Evolutionary conservation across 2,329 filamentous ascomycete genomes (phyloP), one percentile per base, ranked within the genome.

Genomic region (Westerdykella aurantiaca): DNA sequence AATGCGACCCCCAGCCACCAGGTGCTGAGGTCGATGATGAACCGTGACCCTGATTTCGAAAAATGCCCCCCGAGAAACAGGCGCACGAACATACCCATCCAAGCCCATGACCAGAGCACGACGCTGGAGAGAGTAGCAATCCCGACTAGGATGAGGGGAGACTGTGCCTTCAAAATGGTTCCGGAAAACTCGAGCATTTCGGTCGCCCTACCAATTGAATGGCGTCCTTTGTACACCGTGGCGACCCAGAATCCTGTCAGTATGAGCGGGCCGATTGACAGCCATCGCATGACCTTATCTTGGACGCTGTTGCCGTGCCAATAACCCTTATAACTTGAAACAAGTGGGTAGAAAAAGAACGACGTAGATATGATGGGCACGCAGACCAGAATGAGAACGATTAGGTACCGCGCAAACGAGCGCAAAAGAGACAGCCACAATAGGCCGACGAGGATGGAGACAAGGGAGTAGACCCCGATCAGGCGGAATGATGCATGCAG

Each of bases 1-100:
- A 96, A 98, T 65, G 84, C 95, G 18, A 81, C 78, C n/a, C 87
- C 93, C 3, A 98, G 76, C 87, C 89, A 95, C 91, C 91, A 97
- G 57, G 85, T 95, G 47, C 88, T 88, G 14, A 85, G 72, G 60
- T 88, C 85, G 60, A 97, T 88, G 58, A 95, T 79, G 68, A 94
- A 96, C 34, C 83, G 72, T 3, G 58, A 59, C 47, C 69, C 72
- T 47, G 78, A 80, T 18, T 63, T 64, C 10, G 82, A 81, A 52
- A 91, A 82, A 66, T 90, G 86, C 0, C 93, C 93, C n/a, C 88
- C 88, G 46, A 97, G 81, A 67, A 98, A 98, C 46, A 97, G 83
- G 37, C 89, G 80, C 6, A 90, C 91, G 68, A 98, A 97, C 89
- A 98, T 96, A 56, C 83, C 82, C 54, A 97, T 81, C 93, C 93